Base-by-base conservation (phyloP, 306 rosid species). In the Adenanthera pavonina region DNA sequence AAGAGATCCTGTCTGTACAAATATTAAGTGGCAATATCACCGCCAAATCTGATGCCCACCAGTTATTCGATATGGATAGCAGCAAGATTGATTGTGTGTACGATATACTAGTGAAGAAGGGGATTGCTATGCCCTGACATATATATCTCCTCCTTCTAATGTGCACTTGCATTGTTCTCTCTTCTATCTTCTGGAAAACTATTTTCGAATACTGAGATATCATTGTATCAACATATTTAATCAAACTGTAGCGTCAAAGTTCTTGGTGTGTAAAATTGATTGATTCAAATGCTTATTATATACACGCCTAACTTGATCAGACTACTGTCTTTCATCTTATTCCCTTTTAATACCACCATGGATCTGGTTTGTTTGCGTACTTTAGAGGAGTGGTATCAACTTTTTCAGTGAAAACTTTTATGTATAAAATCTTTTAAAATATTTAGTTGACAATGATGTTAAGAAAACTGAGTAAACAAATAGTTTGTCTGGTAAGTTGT, bases 11-110 rank as follows among this genome's bases (percentile, higher is more conserved):
- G 4, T 44, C 56, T 44, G 5, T 69, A 11, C 56, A 69, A 20
- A 69, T 69, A 19, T n/a, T 69, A 6, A 44, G 56, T 20, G 74
- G 74, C 74, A 69, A 46, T 69, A 2, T 69, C 74, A 69, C 38
- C 20, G 74, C 56, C 16, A 69, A 69, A 69, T 69, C 74, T 5
- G 74, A 69, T 69, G 74, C 74, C 17, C 40, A 69, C 38, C 36
- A 46, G 19, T 44, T 69, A 6, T 69, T 69, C 74, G 46, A 46
- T 2, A 46, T 25, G 74, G 74, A 69, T 19, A 25, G 38, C 38
- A 46, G 11, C 38, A 69, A 69, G 56, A 46, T 69, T 69, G 74
- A 69, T 33, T 3, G 38, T 14, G 74, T 69, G 9, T 69, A 46
- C 51, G 74, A 69, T 6, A 11, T 69, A 1, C 74, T 69, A 0